Evolutionary conservation across 1,284 basidiomycete genomes (phyloP), one percentile per base, ranked within the genome.

Genomic region (Fomitopsis schrenkii): DNA sequence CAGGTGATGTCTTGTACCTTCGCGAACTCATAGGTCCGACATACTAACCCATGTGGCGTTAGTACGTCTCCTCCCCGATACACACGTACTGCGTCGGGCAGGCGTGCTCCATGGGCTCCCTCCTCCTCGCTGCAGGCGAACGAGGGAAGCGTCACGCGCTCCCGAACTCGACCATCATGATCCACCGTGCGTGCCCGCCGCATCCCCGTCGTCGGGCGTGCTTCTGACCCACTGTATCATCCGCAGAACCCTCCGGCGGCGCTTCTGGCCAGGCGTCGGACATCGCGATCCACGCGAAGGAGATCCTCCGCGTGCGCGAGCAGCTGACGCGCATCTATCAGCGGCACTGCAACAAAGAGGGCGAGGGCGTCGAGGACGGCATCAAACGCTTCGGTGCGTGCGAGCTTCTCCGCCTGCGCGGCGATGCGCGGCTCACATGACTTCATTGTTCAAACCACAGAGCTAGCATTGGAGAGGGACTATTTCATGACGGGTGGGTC

Each of bases 61-160:
- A 95, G 87, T 97, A 97, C 75, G 91, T 97, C 65, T 91, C 92
- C 17, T 89, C 92, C 53, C 93, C 94, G 1, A 95, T 97, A 66
- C 94, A 97, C 73, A 97, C 95, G 0, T 97, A 96, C 76, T 95
- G 94, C 71, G 83, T 97, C 57, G 95, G 95, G 12, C 89, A 95
- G 74, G 95, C 95, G 22, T 93, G 92, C 62, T 94, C 91, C 45
- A 97, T 97, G 95, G 95, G 93, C 3, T 95, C 93, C 53, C 80
- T 97, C 55, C 82, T 97, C 19, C 83, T 97, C 6, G 91, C 92
- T 5, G 93, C 92, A 57, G 94, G 91, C 76, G 92, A 91, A 76
- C 86, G 82, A 66, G 95, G 94, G 22, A 93, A 95, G 74, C 82
- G 95, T 41, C 94, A 94, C 71, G 91, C 91, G 66, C 82, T 97